Evolutionary conservation across 371 early-diverging fungal genomes (phyloP).

Genomic region (Syncephalastrum contaminatum): DNA sequence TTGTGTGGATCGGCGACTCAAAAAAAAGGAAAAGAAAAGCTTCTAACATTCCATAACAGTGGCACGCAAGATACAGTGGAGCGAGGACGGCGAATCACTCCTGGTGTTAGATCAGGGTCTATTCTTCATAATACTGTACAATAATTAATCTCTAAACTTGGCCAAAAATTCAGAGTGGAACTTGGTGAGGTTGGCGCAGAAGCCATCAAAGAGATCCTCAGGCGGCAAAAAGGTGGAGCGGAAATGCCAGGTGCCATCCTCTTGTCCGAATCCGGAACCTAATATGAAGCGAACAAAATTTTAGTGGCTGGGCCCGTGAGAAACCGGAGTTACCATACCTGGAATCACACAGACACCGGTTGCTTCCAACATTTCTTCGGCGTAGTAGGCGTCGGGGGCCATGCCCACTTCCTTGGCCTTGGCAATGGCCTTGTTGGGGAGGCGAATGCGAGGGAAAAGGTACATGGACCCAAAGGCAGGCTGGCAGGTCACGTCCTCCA

Average conservation of each 20-base stretch:
- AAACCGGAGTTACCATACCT: constrained; percentile 4
- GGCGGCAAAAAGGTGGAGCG: constrained; percentile 94
- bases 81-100: constrained; percentile 31
- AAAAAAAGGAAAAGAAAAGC: neutral
- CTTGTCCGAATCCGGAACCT: constrained; percentile 89
- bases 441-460: constrained; percentile 82
- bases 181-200: constrained; percentile 66
- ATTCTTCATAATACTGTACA: constrained; percentile 30
- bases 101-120: constrained; percentile 35
- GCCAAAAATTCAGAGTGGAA: constrained; percentile 84
- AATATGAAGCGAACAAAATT: constrained; percentile 11
- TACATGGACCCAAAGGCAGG: constrained; percentile 94
- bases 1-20: constrained; percentile 29
- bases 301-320: constrained; percentile 5
- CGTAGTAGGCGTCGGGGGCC: constrained; percentile 69
- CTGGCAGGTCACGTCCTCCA: constrained; percentile 90
- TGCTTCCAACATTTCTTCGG: constrained; percentile 86
- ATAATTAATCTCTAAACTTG: constrained; percentile 14
- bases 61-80: constrained; percentile 36
- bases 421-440: constrained; percentile 74
- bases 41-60: constrained; percentile 1
- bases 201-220: constrained; percentile 88
- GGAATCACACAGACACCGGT: constrained; percentile 59
- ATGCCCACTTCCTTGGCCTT: constrained; percentile 65
- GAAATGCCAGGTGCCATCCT: constrained; percentile 91